Base-by-base conservation (phyloP, 2,329 filamentous ascomycete genomes). In the Colletotrichum cereale region DNA sequence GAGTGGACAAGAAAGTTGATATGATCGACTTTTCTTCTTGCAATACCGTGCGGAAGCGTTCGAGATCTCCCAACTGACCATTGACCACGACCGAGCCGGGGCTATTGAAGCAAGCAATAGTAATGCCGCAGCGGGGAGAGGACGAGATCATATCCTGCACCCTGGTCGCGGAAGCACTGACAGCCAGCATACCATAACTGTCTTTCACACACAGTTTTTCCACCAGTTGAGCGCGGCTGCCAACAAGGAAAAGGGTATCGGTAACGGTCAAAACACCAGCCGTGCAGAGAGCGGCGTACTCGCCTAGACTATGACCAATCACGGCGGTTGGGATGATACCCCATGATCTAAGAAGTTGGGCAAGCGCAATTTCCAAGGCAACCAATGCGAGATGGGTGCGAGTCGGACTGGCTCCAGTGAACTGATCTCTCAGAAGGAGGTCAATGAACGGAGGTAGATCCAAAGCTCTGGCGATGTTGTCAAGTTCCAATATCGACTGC, bases 171-270 rank as follows among this genome's bases (percentile, higher is more conserved):
- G 83, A 80, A 14, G 82, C 85, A 73, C 84, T 81, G 12, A 86
- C 80, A n/a, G 85, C 83, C 60, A 87, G 77, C 86, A 88, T 88
- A 38, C 86, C 86, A 76, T 94, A 92, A 1, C 88, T 92, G 70
- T 89, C 88, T 14, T 86, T 83, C 29, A 86, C 89, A 82, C 92
- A 94, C 73, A 88, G 87, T 62, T 88, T 83, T 58, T 90, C 86
- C 5, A 95, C 84, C 29, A 93, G 83, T 76, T 87, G 83, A 24
- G 92, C 92, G 73, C 93, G 88, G 64, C 84, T 80, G 44, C 92
- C 92, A 24, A 94, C 91, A 2, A 95, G 85, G 74, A 90, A 91
- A 64, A 96, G 87, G 76, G 91, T 89, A 78, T 94, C 92, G 75
- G 88, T 88, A n/a, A 88, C 89, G 16, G 91, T 92, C 42, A 94